Percentiles rank a stretch among this genome's conserved stretches.
phyloP scores from a whole-genome alignment of 192 early-diverging fungal species.

The Coemansia aciculifera region DNA sequence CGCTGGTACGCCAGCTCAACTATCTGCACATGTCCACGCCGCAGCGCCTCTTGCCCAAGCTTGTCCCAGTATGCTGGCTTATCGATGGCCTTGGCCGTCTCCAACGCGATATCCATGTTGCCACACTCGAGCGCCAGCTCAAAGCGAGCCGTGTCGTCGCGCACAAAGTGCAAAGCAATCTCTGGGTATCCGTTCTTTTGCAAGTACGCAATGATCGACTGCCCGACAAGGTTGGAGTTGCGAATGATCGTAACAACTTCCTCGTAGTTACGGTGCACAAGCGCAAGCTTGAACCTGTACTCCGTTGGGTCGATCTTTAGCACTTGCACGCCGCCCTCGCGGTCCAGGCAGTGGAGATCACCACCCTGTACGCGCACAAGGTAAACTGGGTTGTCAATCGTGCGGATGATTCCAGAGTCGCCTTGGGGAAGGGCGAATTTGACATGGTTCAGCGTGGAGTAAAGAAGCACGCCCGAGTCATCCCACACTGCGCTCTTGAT shows the following conservation, averaged over 20 bases:
- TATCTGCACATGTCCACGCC: conserved; percentile 82
- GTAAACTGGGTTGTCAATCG: conserved; percentile 94
- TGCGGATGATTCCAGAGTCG: conserved; percentile 96
- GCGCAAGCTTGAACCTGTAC: conserved; percentile 95
- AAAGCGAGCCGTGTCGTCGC: conserved; percentile 93
- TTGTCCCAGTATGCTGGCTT: conserved; percentile 88
- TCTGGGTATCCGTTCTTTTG: conserved; percentile 99
- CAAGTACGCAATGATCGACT: conserved; percentile 98
- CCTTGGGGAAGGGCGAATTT: conserved; percentile 95
- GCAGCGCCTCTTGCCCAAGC: conserved; percentile 83
- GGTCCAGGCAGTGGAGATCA: conserved; percentile 83
- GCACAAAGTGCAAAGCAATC: conserved; percentile 98
- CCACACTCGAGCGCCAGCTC: conserved; percentile 97
- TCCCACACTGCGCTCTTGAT: conserved; percentile 99
- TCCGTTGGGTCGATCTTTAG: conserved; percentile 97
- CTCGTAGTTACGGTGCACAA: conserved; percentile 90
- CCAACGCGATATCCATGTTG: conserved; percentile 92
- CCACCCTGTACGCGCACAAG: conserved; percentile 84
- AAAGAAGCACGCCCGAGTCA: conserved; percentile 85
- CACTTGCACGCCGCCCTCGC: conserved; percentile 83
- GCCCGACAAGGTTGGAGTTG: conserved; percentile 93
- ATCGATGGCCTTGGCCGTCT: conserved; percentile 91
- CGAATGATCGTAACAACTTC: conserved; percentile 96
- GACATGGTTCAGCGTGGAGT: conserved; percentile 97
- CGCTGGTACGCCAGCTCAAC: conserved; percentile 92